A percentile compares a stretch with the other conserved stretches of the same genome.
These are phyloP conservation scores for Ceratorhiza oryzae-sativae DNA, from an alignment of 1,284 basidiomycete genomes.

Conservation along the genomic window DNA sequence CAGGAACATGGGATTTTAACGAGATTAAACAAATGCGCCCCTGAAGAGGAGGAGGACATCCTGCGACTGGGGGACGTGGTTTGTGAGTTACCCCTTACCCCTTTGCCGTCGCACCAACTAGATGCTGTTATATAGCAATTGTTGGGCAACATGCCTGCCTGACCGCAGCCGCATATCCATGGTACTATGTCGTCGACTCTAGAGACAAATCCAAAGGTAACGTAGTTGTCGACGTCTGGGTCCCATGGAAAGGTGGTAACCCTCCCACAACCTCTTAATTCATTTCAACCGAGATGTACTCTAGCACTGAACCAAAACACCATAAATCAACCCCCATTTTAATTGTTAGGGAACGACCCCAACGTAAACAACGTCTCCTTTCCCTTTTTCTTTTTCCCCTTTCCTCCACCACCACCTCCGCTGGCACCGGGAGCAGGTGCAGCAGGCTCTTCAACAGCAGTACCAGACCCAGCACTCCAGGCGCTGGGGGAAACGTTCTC, in stretches of 20 bases:
- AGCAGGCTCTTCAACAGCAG: background rate
- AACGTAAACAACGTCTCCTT: conserved; percentile 43
- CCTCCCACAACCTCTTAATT: background rate
- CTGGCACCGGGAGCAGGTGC: background rate
- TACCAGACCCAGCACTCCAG: background rate
- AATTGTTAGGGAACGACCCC: conserved; percentile 27
- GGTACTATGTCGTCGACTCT: conserved; percentile 83
- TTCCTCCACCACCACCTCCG: conserved; percentile 10
- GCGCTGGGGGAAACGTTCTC: background rate
- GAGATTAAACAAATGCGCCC: conserved; percentile 17
- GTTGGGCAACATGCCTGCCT: conserved; percentile 81
- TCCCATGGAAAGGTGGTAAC: conserved; percentile 91
- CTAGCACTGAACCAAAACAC: background rate
- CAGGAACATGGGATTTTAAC: conserved; percentile 79
- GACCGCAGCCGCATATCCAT: conserved; percentile 76
- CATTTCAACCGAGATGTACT: conserved; percentile 9
- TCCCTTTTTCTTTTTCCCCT: conserved; percentile 42
- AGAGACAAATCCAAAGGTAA: conserved; percentile 54
- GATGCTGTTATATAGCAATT: conserved; percentile 59
- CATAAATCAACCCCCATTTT: background rate
- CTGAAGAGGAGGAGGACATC: conserved; percentile 5
- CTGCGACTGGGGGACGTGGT: conserved; percentile 39
- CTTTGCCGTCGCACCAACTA: conserved; percentile 11
- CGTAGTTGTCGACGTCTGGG: conserved; percentile 82
- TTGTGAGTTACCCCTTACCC: background rate